Conservation (phyloP, 192 early-diverging fungal genomes). For the Rhizoclosmatium sp. region DNA sequence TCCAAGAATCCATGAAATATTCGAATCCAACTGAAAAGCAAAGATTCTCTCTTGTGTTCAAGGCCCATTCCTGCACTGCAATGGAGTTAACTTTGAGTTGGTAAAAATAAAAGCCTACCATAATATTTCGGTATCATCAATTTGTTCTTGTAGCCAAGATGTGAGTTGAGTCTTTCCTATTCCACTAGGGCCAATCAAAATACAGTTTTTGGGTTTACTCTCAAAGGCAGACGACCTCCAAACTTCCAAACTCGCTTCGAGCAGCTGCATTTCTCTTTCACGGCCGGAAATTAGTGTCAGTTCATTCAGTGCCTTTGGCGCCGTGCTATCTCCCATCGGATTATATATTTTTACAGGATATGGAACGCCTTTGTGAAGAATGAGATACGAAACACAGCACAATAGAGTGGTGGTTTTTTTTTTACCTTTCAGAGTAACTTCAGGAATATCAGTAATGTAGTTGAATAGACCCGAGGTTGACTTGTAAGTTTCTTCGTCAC, state of each 20-base stretch:
- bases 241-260: background rate
- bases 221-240: conserved; percentile 2
- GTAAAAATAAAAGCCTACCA: background rate
- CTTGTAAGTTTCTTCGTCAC: conserved; percentile 24
- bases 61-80: conserved; percentile 18
- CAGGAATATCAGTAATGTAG: conserved; percentile 14
- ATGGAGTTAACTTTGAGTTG: background rate
- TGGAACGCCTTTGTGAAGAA: conserved; percentile 14
- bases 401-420: background rate
- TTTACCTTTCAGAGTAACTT: conserved; percentile 22
- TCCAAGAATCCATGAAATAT: conserved; percentile 11
- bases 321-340: background rate
- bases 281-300: background rate
- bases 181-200: conserved; percentile 14
- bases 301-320: background rate
- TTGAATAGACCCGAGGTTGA: background rate
- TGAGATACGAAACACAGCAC: conserved; percentile 7
- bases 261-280: background rate
- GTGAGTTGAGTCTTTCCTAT: conserved; percentile 30
- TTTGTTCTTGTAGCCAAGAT: conserved; percentile 26
- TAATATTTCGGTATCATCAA: conserved; percentile 26
- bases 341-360: conserved; percentile 28
- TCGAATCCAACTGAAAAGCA: conserved; percentile 14
- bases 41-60: conserved; percentile 21
- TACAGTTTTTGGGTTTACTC: background rate